These are phyloP conservation scores for Arachis stenosperma DNA, from an alignment of 306 rosid species.

Conservation along the genomic window DNA sequence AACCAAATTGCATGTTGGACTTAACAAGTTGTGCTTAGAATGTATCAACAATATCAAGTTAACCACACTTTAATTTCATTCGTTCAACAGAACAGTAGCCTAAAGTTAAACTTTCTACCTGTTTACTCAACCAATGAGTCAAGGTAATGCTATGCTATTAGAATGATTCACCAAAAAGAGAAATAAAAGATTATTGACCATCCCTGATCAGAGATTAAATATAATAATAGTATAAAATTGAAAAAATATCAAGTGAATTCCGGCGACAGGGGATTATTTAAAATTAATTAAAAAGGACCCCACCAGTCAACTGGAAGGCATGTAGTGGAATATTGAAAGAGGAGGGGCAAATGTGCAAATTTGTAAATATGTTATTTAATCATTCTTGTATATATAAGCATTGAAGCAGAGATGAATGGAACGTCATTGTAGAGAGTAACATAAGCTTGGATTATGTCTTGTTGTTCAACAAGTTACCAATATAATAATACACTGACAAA, in stretches of 20 bases:
- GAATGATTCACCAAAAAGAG: background rate
- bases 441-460: conserved; percentile 41
- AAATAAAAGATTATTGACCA: background rate
- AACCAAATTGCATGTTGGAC: no score
- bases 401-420: conserved; percentile 35
- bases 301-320: background rate
- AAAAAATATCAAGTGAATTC: background rate
- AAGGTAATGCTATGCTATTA: no score
- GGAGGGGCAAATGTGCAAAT: conserved; percentile 25
- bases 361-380: conserved; percentile 3
- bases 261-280: background rate
- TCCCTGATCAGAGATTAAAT: background rate
- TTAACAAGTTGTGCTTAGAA: background rate
- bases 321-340: conserved; percentile 12
- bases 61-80: background rate
- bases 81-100: background rate
- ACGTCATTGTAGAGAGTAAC: conserved; percentile 5
- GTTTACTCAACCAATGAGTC: background rate
- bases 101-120: background rate
- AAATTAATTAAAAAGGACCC: conserved; percentile 8
- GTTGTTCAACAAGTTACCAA: conserved; percentile 30
- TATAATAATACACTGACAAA: conserved; percentile 30
- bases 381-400: conserved; percentile 31
- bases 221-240: background rate
- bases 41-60: no score